Base-by-base conservation (phyloP, 2,329 filamentous ascomycete species). In the Fusarium sp. region DNA sequence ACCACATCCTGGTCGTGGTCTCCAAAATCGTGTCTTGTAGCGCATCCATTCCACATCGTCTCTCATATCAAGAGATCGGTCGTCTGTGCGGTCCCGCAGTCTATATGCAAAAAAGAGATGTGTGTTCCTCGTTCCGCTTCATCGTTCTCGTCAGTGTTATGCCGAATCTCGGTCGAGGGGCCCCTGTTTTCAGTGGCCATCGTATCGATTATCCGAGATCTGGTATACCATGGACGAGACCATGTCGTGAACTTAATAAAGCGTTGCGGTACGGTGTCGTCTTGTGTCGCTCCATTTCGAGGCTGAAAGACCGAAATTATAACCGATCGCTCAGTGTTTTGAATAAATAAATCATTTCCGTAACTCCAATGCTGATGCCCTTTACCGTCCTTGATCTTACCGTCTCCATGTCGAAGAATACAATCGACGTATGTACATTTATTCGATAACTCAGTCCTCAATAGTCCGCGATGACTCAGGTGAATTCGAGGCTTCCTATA, bases 301-400 rank as follows among this genome's bases (percentile, higher is more conserved):
- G 65, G 57, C 54, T 62, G 54, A 66, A 44, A 58, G 67, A 63
- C 68, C 56, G 65, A 62, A 64, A 73, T 75, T 72, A 74, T 52
- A 59, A 71, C 66, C 61, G 59, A 61, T 63, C 55, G 44, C 64
- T 55, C 46, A 59, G 60, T 38, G 44, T 66, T 71, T 74, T 63
- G n/a, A 55, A 74, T 66, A 55, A 72, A 61, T 70, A 66, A 67
- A 42, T 60, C 70, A 66, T 69, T 65, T 66, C 69, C 68, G 53
- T 60, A 78, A 79, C 77, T 76, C 77, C 77, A 46, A 76, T 79
- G 77, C 77, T 76, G 66, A 78, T 79, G 77, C 77, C 69, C 56
- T 70, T 69, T 70, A 57, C 60, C 56, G 31, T 68, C 56, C 63
- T 56, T 68, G 57, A 68, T 65, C 72, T 73, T 74, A 72, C 62